phyloP scores from a whole-genome alignment of 73 alveolate genomes.

The Stentor roeselii region DNA sequence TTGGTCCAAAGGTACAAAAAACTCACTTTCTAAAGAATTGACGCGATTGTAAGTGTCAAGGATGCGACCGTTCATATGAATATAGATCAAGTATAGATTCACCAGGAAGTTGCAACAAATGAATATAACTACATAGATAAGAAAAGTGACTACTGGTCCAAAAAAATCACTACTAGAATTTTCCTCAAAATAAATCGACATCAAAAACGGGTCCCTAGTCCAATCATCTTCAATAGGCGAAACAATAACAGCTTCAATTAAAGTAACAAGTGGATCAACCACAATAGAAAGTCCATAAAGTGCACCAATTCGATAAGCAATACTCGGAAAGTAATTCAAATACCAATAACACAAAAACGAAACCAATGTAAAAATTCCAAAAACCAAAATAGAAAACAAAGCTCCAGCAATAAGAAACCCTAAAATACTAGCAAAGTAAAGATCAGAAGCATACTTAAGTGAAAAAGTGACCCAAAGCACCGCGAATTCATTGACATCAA shows the following conservation, averaged over 20 bases:
- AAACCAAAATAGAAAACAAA: constrained; percentile 29
- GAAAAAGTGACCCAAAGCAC: constrained; percentile 37
- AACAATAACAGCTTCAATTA: constrained; percentile 33
- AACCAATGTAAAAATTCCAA: constrained; percentile 27
- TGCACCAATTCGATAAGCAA: constrained; percentile 42
- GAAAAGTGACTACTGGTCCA: constrained; percentile 42
- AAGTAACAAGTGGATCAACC: constrained; percentile 42
- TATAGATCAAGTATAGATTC: constrained; percentile 52
- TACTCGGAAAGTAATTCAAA: constrained; percentile 44
- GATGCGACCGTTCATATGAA: constrained; percentile 65
- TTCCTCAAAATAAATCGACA: constrained; percentile 38
- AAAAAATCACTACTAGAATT: constrained; percentile 46
- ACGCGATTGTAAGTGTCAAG: constrained; percentile 53
- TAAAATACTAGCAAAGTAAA: constrained; percentile 50
- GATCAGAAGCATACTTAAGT: constrained; percentile 41
- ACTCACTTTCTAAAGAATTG: constrained; percentile 37
- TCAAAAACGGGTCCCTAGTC: constrained; percentile 51
- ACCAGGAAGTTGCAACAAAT: constrained; percentile 38
- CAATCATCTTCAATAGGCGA: constrained; percentile 44
- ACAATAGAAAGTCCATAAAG: constrained; percentile 58
- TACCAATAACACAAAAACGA: constrained; percentile 42
- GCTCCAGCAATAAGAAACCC: constrained; percentile 45
- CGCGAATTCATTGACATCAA: constrained; percentile 37
- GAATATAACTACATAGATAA: constrained; percentile 42
- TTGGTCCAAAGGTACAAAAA: constrained; percentile 57